A percentile compares a stretch with the other conserved stretches of the same genome.
These are phyloP conservation scores for Schizosaccharomyces lindneri DNA, from an alignment of 805 yeast genomes.

Conservation along the genomic window DNA sequence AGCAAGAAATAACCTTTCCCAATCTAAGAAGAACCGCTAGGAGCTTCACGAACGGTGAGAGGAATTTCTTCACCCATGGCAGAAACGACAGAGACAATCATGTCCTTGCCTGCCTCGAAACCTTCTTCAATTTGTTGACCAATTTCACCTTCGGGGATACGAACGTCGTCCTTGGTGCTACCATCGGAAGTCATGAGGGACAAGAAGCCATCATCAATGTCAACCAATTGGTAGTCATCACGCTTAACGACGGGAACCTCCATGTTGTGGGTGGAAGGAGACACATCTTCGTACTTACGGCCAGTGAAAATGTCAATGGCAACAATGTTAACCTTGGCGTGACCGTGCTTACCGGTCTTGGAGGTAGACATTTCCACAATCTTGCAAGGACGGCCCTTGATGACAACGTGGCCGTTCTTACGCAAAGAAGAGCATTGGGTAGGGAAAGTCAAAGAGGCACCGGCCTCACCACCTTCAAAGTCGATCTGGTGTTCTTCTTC, in stretches of 20 bases:
- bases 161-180: conserved; percentile 97
- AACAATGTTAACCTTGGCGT: conserved; percentile 99
- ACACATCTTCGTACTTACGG: conserved; percentile 97
- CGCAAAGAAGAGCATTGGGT: conserved; percentile 98
- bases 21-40: conserved; percentile 36
- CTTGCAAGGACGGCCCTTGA: conserved; percentile 97
- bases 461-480: conserved; percentile 54
- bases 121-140: conserved; percentile 82
- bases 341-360: conserved; percentile 99
- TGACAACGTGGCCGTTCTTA: conserved; percentile 95
- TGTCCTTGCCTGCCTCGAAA: conserved; percentile 95
- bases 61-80: conserved; percentile 99
- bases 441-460: conserved; percentile 96
- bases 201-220: conserved; percentile 95
- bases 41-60: conserved; percentile 95
- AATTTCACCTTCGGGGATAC: conserved; percentile 91
- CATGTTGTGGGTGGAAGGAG: conserved; percentile 99
- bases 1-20: conserved; percentile 73
- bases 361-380: conserved; percentile 99
- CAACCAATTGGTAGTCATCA: conserved; percentile 79
- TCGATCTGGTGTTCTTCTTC: not conserved
- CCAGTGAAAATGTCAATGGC: conserved; percentile 97
- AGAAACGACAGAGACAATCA: conserved; percentile 83
- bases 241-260: conserved; percentile 95
- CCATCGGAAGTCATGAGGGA: conserved; percentile 92